Base-by-base conservation (phyloP, 163 green algal species). In the Coccomyxa subellipsoidea region DNA sequence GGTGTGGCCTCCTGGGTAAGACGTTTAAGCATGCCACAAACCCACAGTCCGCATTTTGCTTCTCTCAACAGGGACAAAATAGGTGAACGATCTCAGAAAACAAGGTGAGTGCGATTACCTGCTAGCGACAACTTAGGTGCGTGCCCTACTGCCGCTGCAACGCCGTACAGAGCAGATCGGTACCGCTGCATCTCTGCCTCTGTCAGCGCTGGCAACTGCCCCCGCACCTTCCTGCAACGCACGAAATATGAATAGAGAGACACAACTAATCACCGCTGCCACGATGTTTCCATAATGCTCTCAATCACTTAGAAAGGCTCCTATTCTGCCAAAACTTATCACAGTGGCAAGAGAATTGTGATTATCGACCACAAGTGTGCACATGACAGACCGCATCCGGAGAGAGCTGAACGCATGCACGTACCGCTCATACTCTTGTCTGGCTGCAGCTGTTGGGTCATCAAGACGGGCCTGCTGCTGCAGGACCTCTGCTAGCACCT, bases 401-500 rank as follows among this genome's bases (percentile, higher is more conserved):
- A n/a, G n/a, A n/a, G n/a, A n/a, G n/a, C 5, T 59, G 47, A 23
- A 27, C 15, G 0, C 23, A 18, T 59, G 15, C 47, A 4, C 75
- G 36, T 18, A 82, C 82, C 77, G 82, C 76, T 82, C 37, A 36
- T 80, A 83, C 12, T 77, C 70, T 76, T 75, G 23, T 54, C 85
- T 54, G 7, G 71, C 25, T 38, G 82, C 82, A 35, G 85, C 82
- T 34, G 82, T 66, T 32, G 88, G 87, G 36, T 84, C 87, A 34
- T 92, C 84, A 4, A 92, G 18, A 8, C 88, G 76, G 23, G 81
- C 83, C 54, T 88, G 80, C 77, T 89, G 84, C 80, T 89, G 83
- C 53, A 92, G 70, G 72, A 92, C 85, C 80, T 92, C 88, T 25
- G 87, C 54, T 27, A 91, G 80, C 0, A 84, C 69, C 86, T 90